Evolutionary conservation across 2,329 filamentous ascomycete genomes (phyloP), one percentile per base, ranked within the genome.

Genomic region (Fusarium nodosum): DNA sequence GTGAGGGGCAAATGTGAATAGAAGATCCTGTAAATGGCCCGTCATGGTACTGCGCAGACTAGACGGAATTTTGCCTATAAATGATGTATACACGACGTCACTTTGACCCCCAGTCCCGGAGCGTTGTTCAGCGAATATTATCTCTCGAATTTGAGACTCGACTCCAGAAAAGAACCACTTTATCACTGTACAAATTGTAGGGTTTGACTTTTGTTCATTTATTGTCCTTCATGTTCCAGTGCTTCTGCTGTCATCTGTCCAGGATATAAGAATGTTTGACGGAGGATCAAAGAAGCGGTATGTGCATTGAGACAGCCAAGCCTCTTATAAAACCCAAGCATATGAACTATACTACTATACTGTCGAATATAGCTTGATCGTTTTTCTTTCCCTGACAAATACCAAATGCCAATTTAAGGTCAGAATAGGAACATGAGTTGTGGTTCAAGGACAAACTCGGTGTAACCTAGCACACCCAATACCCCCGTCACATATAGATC

Each of bases 1-100:
- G 20, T 2, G 34, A 41, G 33, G 12, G 39, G 16, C n/a, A n/a
- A 51, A 20, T 6, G n/a, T 6, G 5, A 30, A 12, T 12, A 16
- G 8, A 15, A 26, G n/a, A n/a, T 28, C 13, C 24, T 33, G 15
- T 24, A 20, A 31, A 24, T 51, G 34, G 13, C 39, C 39, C 9
- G 47, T 28, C 47, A 51, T 51, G 33, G 47, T 38, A 51, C 18
- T 28, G 46, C n/a, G 16, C 34, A 66, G 50, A 33, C 26, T 48
- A 26, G 41, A 66, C 56, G 36, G 22, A 42, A 63, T 53, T 63
- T 54, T 18, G 12, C 41, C 31, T 26, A 5, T 26, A 36, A 26
- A 67, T 67, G 64, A 67, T 67, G 64, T 55, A 55, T 39, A 31
- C 7, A 34, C 51, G 60, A 67, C 64, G 64, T 67, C 64, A 67